phyloP scores from a whole-genome alignment of 495 filamentous ascomycete genomes.

The Penicillium diatomitis region DNA sequence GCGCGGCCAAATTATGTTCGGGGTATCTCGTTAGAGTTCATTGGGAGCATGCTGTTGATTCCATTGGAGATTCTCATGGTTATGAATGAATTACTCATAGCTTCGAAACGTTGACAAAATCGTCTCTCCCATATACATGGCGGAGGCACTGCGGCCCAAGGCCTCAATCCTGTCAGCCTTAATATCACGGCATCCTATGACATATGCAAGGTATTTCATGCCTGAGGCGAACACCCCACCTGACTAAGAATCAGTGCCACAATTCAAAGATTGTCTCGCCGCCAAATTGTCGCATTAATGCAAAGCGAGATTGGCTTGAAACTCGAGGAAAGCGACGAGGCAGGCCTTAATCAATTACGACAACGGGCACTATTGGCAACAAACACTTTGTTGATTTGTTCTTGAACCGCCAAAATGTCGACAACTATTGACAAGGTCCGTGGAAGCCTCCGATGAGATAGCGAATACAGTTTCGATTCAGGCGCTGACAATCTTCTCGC shows the following conservation, averaged over 20 bases:
- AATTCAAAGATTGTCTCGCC: constrained; percentile 26
- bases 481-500: constrained; percentile 16
- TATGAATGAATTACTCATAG: too few species aligned
- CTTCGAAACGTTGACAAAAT: too few species aligned
- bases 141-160: not conserved
- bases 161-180: not conserved
- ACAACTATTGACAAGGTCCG: constrained; percentile 92
- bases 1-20: too few species aligned
- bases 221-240: constrained; percentile 24
- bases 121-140: constrained; percentile 3
- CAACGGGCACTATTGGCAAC: too few species aligned
- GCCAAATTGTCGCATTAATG: constrained; percentile 8
- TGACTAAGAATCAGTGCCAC: constrained; percentile 24
- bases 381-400: constrained; percentile 6
- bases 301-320: constrained; percentile 3
- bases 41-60: too few species aligned
- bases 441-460: not conserved
- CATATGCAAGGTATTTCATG: constrained; percentile 9
- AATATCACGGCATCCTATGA: constrained; percentile 11
- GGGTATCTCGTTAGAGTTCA: too few species aligned
- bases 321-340: constrained; percentile 6
- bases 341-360: too few species aligned
- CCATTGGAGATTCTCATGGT: too few species aligned
- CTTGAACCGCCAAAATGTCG: constrained; percentile 59
- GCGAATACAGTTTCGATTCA: not conserved